These are phyloP conservation scores for Citrus sp. DNA, from an alignment of 345 rosid genomes.

Conservation along the genomic window DNA sequence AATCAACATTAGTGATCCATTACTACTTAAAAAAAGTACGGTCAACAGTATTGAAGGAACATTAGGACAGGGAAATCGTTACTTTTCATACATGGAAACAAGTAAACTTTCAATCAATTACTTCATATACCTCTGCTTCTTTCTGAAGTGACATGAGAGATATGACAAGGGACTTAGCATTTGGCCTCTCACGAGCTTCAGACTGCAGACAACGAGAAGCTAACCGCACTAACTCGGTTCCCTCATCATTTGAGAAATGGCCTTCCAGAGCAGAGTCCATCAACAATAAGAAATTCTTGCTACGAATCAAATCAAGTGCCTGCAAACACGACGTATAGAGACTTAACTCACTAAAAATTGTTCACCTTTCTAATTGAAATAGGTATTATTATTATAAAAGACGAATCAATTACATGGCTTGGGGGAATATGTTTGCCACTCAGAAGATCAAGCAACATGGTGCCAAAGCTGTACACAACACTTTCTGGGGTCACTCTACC, in stretches of 20 bases:
- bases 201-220: conserved; percentile 88
- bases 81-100: background rate
- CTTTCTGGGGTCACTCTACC: conserved; percentile 93
- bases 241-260: conserved; percentile 91
- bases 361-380: background rate
- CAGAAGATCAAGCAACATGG: conserved; percentile 88
- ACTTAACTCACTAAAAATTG: background rate
- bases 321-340: conserved; percentile 32
- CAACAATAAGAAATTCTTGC: conserved; percentile 85
- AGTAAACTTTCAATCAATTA: background rate
- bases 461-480: conserved; percentile 95
- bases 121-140: conserved; percentile 57
- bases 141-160: conserved; percentile 79
- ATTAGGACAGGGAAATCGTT: background rate
- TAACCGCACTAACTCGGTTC: conserved; percentile 77
- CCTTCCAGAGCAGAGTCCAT: conserved; percentile 98
- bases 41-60: background rate
- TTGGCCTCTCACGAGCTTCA: conserved; percentile 97
- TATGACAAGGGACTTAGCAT: conserved; percentile 73
- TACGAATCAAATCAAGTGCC: conserved; percentile 95
- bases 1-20: too few relatives aligned
- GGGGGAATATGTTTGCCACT: conserved; percentile 99
- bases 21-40: background rate
- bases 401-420: conserved; percentile 67
- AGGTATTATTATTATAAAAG: conserved; percentile 11